Conservation (phyloP, 2,329 filamentous ascomycete genomes). For the Diaporthe caulivora region DNA sequence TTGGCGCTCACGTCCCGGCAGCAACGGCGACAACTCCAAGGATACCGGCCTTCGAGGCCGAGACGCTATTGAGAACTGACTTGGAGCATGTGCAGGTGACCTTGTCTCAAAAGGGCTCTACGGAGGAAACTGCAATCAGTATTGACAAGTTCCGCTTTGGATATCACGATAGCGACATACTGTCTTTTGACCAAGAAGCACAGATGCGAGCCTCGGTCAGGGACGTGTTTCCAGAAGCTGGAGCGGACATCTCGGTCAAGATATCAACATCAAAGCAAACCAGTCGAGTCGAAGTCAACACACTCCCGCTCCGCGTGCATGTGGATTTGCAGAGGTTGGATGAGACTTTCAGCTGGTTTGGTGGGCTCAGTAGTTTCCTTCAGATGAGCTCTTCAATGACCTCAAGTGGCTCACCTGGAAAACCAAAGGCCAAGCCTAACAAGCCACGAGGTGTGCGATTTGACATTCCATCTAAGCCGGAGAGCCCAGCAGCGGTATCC, state of each 20-base stretch:
- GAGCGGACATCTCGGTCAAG: slow-evolving; percentile 69
- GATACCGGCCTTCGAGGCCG: slow-evolving; percentile 57
- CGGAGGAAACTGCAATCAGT: slow-evolving; percentile 55
- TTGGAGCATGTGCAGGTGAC: slow-evolving; percentile 58
- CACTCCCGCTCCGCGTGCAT: slow-evolving; percentile 80
- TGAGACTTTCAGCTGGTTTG: slow-evolving; percentile 89
- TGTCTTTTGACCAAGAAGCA: slow-evolving; percentile 71
- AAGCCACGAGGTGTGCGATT: slow-evolving; percentile 71
- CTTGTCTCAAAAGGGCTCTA: slow-evolving; percentile 45
- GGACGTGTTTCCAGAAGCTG: slow-evolving; percentile 68
- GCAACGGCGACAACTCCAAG: slow-evolving; percentile 51
- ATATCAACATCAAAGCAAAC: slow-evolving; percentile 59
- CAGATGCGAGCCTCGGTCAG: slow-evolving; percentile 71
- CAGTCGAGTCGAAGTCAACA: slow-evolving; percentile 74
- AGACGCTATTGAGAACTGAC: slow-evolving; percentile 65
- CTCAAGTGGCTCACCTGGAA: slow-evolving; percentile 72
- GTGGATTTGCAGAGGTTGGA: slow-evolving; percentile 86
- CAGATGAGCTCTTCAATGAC: slow-evolving; percentile 89
- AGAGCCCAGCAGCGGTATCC: slow-evolving; percentile 59
- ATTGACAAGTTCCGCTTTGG: slow-evolving; percentile 72
- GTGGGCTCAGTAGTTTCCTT: slow-evolving; percentile 90
- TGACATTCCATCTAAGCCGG: slow-evolving; percentile 63
- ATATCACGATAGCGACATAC: slow-evolving; percentile 71
- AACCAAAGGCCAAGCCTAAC: slow-evolving; percentile 50
- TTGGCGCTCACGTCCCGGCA: slow-evolving; percentile 62